Evolutionary conservation across 306 rosid species (phyloP).

Genomic region (Heteromeles arbutifolia): DNA sequence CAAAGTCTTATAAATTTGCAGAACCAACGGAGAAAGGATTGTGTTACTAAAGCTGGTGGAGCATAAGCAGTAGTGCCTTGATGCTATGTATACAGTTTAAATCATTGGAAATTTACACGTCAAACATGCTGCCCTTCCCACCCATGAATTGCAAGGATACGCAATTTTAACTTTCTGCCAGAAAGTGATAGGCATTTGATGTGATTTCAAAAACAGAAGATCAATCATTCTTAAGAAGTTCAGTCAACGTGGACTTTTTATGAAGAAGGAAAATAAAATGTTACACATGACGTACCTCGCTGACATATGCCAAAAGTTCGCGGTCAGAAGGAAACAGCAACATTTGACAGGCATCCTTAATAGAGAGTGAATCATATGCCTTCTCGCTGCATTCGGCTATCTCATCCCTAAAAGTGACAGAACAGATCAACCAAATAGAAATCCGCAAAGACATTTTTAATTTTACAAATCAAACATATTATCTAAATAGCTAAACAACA

Average conservation of each 20-base stretch:
- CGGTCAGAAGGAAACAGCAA: conserved; percentile 64
- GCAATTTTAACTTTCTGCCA: neutral
- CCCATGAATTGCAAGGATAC: neutral
- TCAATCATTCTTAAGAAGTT: neutral
- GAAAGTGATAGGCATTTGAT: neutral
- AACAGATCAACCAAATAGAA: conserved; percentile 20
- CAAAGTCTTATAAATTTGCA: conserved; percentile 1
- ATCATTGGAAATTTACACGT: neutral
- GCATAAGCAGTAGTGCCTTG: neutral
- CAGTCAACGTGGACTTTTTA: neutral
- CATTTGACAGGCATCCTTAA: conserved; percentile 68
- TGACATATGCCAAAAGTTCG: conserved; percentile 59
- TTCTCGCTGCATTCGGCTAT: conserved; percentile 97
- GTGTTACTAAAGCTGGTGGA: neutral
- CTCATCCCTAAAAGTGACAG: conserved; percentile 63
- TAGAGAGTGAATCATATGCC: conserved; percentile 82
- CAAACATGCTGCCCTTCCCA: neutral
- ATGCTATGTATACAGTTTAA: neutral
- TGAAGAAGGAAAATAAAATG: neutral
- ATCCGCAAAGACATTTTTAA: neutral
- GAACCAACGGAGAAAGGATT: neutral
- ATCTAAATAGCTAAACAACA: neutral
- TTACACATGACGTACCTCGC: conserved; percentile 47
- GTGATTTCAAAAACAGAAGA: neutral
- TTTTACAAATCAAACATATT: neutral